Evolutionary conservation across 1,284 basidiomycete genomes (phyloP).

Genomic region (Tilletia walkeri): DNA sequence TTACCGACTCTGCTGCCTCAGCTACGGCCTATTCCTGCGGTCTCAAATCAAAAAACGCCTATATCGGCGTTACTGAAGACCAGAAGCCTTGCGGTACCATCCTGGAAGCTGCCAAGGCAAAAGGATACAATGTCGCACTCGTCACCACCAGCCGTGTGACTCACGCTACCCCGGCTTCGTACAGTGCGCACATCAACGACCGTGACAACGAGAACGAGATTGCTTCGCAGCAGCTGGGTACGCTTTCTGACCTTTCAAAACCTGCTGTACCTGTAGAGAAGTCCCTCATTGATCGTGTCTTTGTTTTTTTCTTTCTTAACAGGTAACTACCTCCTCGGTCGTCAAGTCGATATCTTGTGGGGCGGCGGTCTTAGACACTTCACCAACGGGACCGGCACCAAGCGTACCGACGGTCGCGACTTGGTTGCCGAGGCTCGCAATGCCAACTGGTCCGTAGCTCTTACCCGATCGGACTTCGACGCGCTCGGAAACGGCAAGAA

Average conservation of each 20-base stretch:
- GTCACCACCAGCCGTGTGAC: conserved; percentile 54
- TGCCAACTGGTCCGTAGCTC: conserved; percentile 41
- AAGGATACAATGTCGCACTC: conserved; percentile 49
- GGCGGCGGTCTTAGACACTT: conserved; percentile 53
- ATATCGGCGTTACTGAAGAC: conserved; percentile 52
- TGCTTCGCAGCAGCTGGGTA: conserved; percentile 46
- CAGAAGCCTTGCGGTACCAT: conserved; percentile 54
- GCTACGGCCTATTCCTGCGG: conserved; percentile 55
- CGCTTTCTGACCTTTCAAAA: too few species aligned
- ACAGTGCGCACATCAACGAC: conserved; percentile 51
- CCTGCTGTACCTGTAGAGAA: not conserved
- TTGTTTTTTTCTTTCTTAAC: not conserved
- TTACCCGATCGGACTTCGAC: conserved; percentile 47
- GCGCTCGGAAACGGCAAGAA: conserved; percentile 30
- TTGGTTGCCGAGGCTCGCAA: conserved; percentile 44
- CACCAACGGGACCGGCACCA: conserved; percentile 45
- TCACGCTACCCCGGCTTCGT: conserved; percentile 53
- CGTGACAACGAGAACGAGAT: conserved; percentile 54
- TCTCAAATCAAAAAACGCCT: conserved; percentile 49
- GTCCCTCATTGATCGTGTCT: not conserved
- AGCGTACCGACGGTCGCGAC: conserved; percentile 46
- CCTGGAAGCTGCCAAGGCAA: conserved; percentile 53
- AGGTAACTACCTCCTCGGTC: conserved; percentile 42
- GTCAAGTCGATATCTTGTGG: conserved; percentile 48
- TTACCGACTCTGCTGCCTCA: conserved; percentile 55